Percentiles rank a stretch among this genome's conserved stretches.
phyloP scores from a whole-genome alignment of 805 yeast genomes.

The Yamadazyma ubonensis region DNA sequence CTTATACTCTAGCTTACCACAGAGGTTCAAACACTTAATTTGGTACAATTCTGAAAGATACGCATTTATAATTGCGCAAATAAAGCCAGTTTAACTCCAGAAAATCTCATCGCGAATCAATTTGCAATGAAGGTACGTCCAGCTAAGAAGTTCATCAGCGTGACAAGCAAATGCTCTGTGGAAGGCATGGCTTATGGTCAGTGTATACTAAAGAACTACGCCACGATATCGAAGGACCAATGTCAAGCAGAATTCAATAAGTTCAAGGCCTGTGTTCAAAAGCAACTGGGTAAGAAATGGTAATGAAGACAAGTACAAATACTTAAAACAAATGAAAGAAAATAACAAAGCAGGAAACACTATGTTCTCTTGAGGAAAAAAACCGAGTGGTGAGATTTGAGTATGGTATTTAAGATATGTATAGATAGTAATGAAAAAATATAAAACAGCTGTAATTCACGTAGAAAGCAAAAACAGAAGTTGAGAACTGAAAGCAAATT shows the following conservation, averaged over 20 bases:
- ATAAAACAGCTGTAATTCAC: no score
- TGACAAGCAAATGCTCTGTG: constrained; percentile 40
- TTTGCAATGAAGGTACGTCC: constrained; percentile 30
- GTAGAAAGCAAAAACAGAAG: no score
- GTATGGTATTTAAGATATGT: no score
- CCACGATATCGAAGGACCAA: constrained; percentile 50
- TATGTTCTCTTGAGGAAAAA: no score
- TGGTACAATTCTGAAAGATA: no score
- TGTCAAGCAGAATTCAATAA: constrained; percentile 50
- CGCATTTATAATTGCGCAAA: not conserved
- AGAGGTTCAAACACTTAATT: no score
- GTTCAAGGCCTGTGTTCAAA: constrained; percentile 50
- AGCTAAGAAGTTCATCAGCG: constrained; percentile 38
- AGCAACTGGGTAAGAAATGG: constrained; percentile 20
- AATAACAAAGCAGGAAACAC: no score
- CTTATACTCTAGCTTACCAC: not conserved
- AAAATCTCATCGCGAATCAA: not conserved
- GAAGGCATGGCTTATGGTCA: constrained; percentile 53
- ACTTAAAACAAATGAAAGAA: not conserved
- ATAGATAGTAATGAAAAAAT: no score
- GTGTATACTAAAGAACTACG: constrained; percentile 51
- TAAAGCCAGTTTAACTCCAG: not conserved
- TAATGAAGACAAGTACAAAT: constrained; percentile 1
- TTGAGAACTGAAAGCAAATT: no score
- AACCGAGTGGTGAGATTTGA: no score